Evolutionary conservation across 2,329 filamentous ascomycete species (phyloP).

Genomic region (Neoscytalidium dimidiatum): DNA sequence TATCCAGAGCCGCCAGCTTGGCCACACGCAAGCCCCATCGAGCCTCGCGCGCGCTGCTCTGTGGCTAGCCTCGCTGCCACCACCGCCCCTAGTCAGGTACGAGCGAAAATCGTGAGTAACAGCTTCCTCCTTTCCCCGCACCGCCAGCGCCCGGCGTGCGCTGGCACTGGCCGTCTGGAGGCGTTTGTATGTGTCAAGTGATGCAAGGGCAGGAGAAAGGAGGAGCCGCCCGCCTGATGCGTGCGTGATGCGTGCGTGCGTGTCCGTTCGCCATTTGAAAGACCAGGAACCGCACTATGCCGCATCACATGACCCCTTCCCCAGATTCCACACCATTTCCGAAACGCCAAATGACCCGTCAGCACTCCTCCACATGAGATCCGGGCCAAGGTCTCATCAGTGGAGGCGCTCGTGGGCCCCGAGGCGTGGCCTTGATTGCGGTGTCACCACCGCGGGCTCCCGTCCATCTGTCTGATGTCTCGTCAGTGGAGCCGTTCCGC

Average conservation of each 20-base stretch:
- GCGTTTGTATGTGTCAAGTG: conserved; percentile 17
- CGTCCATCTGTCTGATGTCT: neutral
- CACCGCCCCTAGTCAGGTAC: conserved; percentile 2
- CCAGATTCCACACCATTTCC: neutral
- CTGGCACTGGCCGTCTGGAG: conserved; percentile 1
- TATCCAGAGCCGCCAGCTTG: neutral
- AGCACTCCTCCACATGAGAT: neutral
- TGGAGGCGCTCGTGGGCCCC: neutral
- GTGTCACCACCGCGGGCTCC: neutral
- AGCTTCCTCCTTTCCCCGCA: conserved; percentile 12
- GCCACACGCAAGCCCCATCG: neutral
- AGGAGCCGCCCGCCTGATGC: conserved; percentile 7
- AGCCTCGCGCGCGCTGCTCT: neutral
- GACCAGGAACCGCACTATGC: neutral
- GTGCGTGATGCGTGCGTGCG: conserved; percentile 9
- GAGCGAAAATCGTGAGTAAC: neutral
- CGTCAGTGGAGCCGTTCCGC: conserved; percentile 3
- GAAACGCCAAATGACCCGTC: neutral
- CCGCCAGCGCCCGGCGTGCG: neutral
- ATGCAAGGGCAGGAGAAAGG: conserved; percentile 12
- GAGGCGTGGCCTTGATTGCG: neutral
- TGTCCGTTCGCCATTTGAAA: conserved; percentile 15
- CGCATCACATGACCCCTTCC: conserved; percentile 15
- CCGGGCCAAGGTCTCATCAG: neutral
- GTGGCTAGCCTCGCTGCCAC: conserved; percentile 6